Conservation (phyloP, 2,329 filamentous ascomycete genomes). For the Fusarium annulatum region DNA sequence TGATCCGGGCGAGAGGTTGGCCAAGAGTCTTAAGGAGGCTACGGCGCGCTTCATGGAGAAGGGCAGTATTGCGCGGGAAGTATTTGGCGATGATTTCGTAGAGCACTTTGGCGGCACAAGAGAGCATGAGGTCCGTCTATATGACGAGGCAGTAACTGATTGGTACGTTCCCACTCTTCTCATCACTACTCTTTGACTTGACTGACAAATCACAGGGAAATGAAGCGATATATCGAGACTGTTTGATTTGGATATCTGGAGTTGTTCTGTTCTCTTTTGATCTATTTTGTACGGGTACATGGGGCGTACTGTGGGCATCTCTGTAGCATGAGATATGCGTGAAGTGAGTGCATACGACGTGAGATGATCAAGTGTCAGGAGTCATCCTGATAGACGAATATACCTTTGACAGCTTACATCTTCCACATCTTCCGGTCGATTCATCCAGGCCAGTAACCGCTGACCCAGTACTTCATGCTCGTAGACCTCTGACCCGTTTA, state of each 20-base stretch:
- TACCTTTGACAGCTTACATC: slow-evolving; percentile 26
- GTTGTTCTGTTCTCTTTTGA: slow-evolving; percentile 21
- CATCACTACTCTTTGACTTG: neutral
- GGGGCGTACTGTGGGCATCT: slow-evolving; percentile 31
- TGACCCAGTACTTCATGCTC: neutral
- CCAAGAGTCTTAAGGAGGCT: slow-evolving; percentile 87
- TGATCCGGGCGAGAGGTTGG: slow-evolving; percentile 81
- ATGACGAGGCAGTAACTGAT: slow-evolving; percentile 97
- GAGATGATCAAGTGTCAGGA: slow-evolving; percentile 14
- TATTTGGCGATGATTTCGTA: slow-evolving; percentile 94
- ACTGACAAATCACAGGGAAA: slow-evolving; percentile 66
- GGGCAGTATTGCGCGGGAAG: slow-evolving; percentile 89
- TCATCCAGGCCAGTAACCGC: neutral
- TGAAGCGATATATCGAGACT: slow-evolving; percentile 83
- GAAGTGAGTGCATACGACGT: slow-evolving; percentile 2
- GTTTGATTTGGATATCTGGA: slow-evolving; percentile 53
- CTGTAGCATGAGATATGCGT: slow-evolving; percentile 15
- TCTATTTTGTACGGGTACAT: slow-evolving; percentile 16
- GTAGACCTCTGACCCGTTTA: neutral
- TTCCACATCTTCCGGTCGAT: neutral
- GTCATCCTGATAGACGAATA: slow-evolving; percentile 27
- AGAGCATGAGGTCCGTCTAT: slow-evolving; percentile 89
- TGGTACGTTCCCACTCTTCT: slow-evolving; percentile 71
- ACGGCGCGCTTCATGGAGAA: slow-evolving; percentile 79
- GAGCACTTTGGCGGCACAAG: slow-evolving; percentile 94